phyloP scores from a whole-genome alignment of 192 early-diverging fungal genomes.

The Blastocladiella britannica region DNA sequence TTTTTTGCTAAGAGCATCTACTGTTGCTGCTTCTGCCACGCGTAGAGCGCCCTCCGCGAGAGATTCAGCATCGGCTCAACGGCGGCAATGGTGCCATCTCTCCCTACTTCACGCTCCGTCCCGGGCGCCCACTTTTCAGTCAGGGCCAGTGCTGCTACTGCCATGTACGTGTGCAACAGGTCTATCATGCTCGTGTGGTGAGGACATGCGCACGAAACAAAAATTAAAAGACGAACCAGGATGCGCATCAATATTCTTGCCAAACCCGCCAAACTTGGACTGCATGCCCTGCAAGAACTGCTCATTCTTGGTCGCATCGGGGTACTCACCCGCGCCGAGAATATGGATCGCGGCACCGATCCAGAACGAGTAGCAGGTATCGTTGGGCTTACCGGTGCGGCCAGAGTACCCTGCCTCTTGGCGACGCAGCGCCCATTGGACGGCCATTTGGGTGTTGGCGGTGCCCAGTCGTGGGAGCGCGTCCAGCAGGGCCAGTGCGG shows the following conservation, averaged over 20 bases:
- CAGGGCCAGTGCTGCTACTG: constrained; percentile 42
- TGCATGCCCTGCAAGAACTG: constrained; percentile 39
- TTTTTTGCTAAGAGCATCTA: no score
- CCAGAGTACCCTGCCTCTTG: constrained; percentile 80
- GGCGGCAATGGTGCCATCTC: constrained; percentile 17
- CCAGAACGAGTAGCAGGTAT: constrained; percentile 98
- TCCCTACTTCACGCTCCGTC: no score
- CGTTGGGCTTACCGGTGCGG: constrained; percentile 58
- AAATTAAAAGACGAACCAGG: constrained; percentile 25
- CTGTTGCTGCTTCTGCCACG: no score
- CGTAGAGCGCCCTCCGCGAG: no score
- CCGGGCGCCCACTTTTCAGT: constrained; percentile 28
- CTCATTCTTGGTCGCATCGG: constrained; percentile 29
- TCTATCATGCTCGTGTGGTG: constrained; percentile 20
- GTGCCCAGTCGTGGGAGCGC: constrained; percentile 9
- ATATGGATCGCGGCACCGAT: constrained; percentile 59
- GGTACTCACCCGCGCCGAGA: constrained; percentile 31
- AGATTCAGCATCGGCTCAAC: constrained; percentile 32
- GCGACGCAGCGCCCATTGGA: constrained; percentile 58
- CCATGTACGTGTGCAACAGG: constrained; percentile 67
- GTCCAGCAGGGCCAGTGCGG: constrained; percentile 54
- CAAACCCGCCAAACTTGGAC: constrained; percentile 38
- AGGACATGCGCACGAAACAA: not conserved
- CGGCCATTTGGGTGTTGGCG: constrained; percentile 13
- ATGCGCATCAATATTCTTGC: constrained; percentile 24